phyloP scores from a whole-genome alignment of 2,329 filamentous ascomycete genomes.

The Bimuria novae-zelandiae region DNA sequence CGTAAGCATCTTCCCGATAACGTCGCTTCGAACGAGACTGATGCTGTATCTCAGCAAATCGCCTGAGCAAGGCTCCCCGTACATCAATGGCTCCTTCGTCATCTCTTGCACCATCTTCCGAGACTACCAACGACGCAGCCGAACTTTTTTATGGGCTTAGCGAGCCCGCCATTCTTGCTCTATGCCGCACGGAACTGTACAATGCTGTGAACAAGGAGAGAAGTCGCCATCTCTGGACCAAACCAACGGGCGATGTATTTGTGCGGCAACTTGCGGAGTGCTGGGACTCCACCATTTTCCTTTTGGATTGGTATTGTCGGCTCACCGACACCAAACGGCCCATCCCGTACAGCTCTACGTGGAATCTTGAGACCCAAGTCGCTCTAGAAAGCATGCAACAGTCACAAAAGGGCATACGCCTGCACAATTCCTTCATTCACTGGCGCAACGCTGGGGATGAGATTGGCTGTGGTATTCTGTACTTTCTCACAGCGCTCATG shows the following conservation, averaged over 20 bases:
- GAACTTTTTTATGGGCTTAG: slow-evolving; percentile 52
- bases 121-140: slow-evolving; percentile 27
- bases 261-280: slow-evolving; percentile 57
- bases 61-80: slow-evolving; percentile 21
- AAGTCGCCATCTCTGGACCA: slow-evolving; percentile 50
- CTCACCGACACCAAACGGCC: slow-evolving; percentile 54
- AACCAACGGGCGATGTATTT: slow-evolving; percentile 50
- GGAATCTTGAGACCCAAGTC: slow-evolving; percentile 62
- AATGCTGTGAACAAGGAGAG: slow-evolving; percentile 53
- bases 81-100: slow-evolving; percentile 33
- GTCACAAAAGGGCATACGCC: slow-evolving; percentile 58
- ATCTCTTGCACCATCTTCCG: slow-evolving; percentile 36
- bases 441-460: slow-evolving; percentile 62
- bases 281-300: slow-evolving; percentile 59
- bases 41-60: slow-evolving; percentile 11
- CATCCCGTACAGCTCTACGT: slow-evolving; percentile 60
- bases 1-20: slow-evolving; percentile 18
- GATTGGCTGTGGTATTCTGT: slow-evolving; percentile 58
- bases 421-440: slow-evolving; percentile 62
- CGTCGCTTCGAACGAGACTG: slow-evolving; percentile 3
- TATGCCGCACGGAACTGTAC: slow-evolving; percentile 53
- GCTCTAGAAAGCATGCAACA: slow-evolving; percentile 58
- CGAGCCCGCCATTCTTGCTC: slow-evolving; percentile 54
- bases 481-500: slow-evolving; percentile 60
- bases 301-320: slow-evolving; percentile 59